A percentile compares a stretch with the other conserved stretches of the same genome.
phyloP scores from a whole-genome alignment of 2,329 filamentous ascomycete genomes.

The Bisporella sp. region DNA sequence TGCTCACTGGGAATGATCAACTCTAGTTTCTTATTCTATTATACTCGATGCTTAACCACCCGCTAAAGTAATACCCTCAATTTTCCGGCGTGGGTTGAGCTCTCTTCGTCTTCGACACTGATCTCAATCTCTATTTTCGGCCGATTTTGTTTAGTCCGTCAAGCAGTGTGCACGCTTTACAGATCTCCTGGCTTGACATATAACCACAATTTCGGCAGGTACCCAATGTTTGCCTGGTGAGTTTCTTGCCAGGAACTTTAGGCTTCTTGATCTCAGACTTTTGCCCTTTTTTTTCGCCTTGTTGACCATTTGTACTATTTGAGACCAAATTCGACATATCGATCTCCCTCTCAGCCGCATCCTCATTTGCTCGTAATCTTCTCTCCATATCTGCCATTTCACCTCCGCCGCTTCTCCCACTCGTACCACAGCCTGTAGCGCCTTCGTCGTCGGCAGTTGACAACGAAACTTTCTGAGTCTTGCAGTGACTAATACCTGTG shows the following conservation, averaged over 20 bases:
- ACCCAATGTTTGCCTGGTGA: slow-evolving; percentile 66
- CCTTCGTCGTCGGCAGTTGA: slow-evolving; percentile 37
- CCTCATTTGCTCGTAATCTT: slow-evolving; percentile 58
- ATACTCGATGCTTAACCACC: slow-evolving; percentile 16
- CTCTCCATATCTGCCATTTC: slow-evolving; percentile 82
- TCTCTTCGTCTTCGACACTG: slow-evolving; percentile 36
- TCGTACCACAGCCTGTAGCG: slow-evolving; percentile 69
- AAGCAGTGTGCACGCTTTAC: slow-evolving; percentile 86
- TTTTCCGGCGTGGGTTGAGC: slow-evolving; percentile 43
- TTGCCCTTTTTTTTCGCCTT: slow-evolving; percentile 25
- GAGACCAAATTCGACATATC: slow-evolving; percentile 46
- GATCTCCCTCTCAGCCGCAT: slow-evolving; percentile 52
- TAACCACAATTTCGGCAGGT: slow-evolving; percentile 87
- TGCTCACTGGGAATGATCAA: too few relatives aligned
- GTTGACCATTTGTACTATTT: slow-evolving; percentile 15
- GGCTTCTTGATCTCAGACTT: slow-evolving; percentile 16
- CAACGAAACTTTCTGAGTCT: slow-evolving; percentile 33
- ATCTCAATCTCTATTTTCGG: slow-evolving; percentile 49
- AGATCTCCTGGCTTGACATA: slow-evolving; percentile 87
- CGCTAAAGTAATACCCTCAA: slow-evolving; percentile 38
- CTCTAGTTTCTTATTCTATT: too few relatives aligned
- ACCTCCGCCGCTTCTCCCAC: slow-evolving; percentile 58
- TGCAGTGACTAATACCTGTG: slow-evolving; percentile 39
- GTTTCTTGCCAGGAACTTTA: slow-evolving; percentile 25
- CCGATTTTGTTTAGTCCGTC: slow-evolving; percentile 83